Conservation (phyloP, 129 eudicot species). For the Flaveria bidentis region DNA sequence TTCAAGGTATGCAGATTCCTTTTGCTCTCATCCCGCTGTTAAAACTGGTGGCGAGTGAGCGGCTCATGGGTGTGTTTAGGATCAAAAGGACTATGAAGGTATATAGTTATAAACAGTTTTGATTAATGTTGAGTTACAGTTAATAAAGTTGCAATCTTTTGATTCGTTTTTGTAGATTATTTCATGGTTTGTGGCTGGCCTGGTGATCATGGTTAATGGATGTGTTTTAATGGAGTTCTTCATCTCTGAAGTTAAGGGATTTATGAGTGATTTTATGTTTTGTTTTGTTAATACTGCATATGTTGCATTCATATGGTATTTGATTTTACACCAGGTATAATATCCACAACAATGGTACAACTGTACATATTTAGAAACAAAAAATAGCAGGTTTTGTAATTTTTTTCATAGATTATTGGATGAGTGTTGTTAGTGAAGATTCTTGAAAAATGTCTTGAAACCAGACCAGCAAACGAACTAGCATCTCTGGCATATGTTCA, state of each 20-base stretch:
- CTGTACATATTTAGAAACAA: not conserved
- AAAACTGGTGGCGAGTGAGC: slow-evolving; percentile 59
- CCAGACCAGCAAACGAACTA: no score
- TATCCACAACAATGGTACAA: not conserved
- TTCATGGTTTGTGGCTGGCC: slow-evolving; percentile 68
- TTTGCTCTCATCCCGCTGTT: slow-evolving; percentile 78
- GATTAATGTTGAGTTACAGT: not conserved
- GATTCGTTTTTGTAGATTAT: slow-evolving; percentile 36
- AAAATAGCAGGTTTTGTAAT: no score
- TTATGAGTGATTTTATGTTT: slow-evolving; percentile 46
- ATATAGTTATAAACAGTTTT: not conserved
- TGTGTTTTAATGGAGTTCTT: slow-evolving; percentile 65
- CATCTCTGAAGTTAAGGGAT: slow-evolving; percentile 59
- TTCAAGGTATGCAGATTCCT: slow-evolving; percentile 78
- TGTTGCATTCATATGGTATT: slow-evolving; percentile 50
- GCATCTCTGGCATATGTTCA: no score
- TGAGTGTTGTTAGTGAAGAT: no score
- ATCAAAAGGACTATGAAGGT: slow-evolving; percentile 63
- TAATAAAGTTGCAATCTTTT: not conserved
- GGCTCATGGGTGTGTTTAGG: slow-evolving; percentile 59
- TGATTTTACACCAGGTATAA: slow-evolving; percentile 28
- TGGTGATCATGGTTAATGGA: slow-evolving; percentile 69
- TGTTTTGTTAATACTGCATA: slow-evolving; percentile 53
- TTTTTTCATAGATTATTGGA: no score
- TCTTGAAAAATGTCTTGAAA: no score